A percentile compares a stretch with the other conserved stretches of the same genome.
phyloP scores from a whole-genome alignment of 1,139 yeast species.

The Casaregolazyma suthepensis region DNA sequence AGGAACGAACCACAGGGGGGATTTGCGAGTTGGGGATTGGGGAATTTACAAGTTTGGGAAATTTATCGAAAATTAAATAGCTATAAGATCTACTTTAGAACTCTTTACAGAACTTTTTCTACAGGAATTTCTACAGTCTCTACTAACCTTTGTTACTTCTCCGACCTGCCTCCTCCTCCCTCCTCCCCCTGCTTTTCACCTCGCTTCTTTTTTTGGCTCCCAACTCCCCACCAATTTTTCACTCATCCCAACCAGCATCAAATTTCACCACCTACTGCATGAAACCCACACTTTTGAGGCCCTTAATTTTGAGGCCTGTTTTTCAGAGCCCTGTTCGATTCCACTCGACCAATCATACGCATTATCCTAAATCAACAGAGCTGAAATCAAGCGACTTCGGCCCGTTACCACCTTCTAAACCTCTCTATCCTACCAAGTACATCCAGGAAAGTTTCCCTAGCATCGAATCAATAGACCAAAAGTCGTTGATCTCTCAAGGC shows the following conservation, averaged over 20 bases:
- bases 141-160: too few species aligned
- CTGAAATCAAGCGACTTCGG: constrained; percentile 12
- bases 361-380: constrained; percentile 4
- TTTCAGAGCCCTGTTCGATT: not conserved
- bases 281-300: not conserved
- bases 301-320: not conserved
- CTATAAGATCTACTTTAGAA: too few species aligned
- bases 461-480: constrained; percentile 8
- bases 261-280: not conserved
- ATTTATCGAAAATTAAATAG: too few species aligned
- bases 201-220: not conserved
- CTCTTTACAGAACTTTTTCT: too few species aligned
- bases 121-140: too few species aligned
- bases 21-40: not conserved
- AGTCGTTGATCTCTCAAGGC: constrained; percentile 9
- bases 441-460: constrained; percentile 14
- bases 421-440: constrained; percentile 8
- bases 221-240: not conserved
- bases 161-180: not conserved
- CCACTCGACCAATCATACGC: constrained; percentile 1
- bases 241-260: not conserved
- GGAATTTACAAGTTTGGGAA: not conserved
- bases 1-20: not conserved
- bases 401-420: constrained; percentile 10
- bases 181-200: not conserved